These are phyloP conservation scores for Lizanozyma gosingica DNA, from an alignment of 1,139 yeast genomes.

Conservation along the genomic window DNA sequence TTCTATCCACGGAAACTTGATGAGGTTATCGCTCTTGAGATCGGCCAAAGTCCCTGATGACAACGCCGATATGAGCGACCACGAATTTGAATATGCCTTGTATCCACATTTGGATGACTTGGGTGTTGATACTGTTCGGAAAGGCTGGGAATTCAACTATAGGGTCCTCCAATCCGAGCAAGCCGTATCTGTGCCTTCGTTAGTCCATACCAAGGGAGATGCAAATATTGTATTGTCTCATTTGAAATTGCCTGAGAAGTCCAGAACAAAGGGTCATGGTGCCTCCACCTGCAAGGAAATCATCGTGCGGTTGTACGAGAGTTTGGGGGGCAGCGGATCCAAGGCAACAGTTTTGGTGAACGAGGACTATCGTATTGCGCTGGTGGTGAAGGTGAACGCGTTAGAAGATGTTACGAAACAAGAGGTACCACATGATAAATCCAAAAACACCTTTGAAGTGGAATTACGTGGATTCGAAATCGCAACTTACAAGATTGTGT, in stretches of 20 bases:
- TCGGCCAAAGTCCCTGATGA: constrained; percentile 91
- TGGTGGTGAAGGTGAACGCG: constrained; percentile 55
- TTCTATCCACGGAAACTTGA: constrained; percentile 79
- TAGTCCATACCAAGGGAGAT: constrained; percentile 29
- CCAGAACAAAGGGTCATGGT: constrained; percentile 13
- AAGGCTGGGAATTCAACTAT: constrained; percentile 77
- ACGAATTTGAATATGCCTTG: constrained; percentile 73
- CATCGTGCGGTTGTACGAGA: constrained; percentile 71
- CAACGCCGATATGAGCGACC: constrained; percentile 87
- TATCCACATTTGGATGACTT: constrained; percentile 72
- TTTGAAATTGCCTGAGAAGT: constrained; percentile 68
- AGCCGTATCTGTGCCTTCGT: constrained; percentile 10
- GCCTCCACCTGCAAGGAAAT: constrained; percentile 34
- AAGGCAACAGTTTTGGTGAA: constrained; percentile 38
- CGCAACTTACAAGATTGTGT: constrained; percentile 49
- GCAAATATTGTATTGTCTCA: constrained; percentile 61
- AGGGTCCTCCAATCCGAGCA: constrained; percentile 20
- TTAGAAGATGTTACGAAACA: constrained; percentile 52
- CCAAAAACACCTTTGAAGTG: constrained; percentile 26
- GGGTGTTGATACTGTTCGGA: constrained; percentile 53
- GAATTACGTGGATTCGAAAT: constrained; percentile 71
- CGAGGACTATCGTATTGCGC: constrained; percentile 32
- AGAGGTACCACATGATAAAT: constrained; percentile 9
- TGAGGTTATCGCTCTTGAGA: constrained; percentile 74
- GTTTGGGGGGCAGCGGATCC: constrained; percentile 66